Percentiles rank a stretch among this genome's conserved stretches.
Evolutionary conservation across 768 basidiomycete species (phyloP).

Genomic region (Psilocybe subaeruginosa): DNA sequence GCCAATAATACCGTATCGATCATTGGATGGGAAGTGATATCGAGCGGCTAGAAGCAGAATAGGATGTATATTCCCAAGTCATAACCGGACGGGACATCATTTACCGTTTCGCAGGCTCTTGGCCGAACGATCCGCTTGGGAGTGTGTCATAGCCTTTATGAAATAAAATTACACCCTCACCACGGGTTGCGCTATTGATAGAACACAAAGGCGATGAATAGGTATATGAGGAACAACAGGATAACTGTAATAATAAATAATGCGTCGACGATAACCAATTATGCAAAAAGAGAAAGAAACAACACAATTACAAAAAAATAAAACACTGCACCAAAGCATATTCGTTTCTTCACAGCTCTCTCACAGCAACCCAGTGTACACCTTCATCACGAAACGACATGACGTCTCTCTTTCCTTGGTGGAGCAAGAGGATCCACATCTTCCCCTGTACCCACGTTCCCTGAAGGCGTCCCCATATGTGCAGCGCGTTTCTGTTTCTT

Average conservation of each 20-base stretch:
- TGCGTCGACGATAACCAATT: conserved; percentile 17
- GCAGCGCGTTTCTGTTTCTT: conserved; percentile 34
- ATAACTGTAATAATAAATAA: conserved; percentile 21
- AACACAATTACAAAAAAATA: conserved; percentile 25
- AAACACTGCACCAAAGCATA: conserved; percentile 21
- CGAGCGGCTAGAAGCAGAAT: conserved; percentile 6
- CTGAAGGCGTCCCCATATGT: conserved; percentile 17
- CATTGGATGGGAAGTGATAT: conserved; percentile 5
- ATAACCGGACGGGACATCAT: conserved; percentile 13
- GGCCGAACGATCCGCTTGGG: conserved; percentile 9
- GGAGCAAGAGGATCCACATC: conserved; percentile 32
- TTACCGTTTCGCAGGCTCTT: conserved; percentile 9
- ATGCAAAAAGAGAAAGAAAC: conserved; percentile 17
- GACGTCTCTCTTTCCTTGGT: conserved; percentile 23
- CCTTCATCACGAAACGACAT: conserved; percentile 14
- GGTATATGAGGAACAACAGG: conserved; percentile 7
- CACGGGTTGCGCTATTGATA: background rate
- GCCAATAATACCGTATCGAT: conserved; percentile 4
- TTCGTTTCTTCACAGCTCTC: conserved; percentile 6
- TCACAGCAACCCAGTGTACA: background rate
- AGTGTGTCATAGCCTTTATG: background rate
- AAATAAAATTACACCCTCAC: background rate
- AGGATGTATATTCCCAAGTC: conserved; percentile 18
- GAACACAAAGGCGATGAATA: background rate
- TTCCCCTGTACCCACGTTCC: conserved; percentile 30